A percentile compares a stretch with the other conserved stretches of the same genome.
phyloP scores from a whole-genome alignment of 768 basidiomycete genomes.

The Gymnopilus junonius region DNA sequence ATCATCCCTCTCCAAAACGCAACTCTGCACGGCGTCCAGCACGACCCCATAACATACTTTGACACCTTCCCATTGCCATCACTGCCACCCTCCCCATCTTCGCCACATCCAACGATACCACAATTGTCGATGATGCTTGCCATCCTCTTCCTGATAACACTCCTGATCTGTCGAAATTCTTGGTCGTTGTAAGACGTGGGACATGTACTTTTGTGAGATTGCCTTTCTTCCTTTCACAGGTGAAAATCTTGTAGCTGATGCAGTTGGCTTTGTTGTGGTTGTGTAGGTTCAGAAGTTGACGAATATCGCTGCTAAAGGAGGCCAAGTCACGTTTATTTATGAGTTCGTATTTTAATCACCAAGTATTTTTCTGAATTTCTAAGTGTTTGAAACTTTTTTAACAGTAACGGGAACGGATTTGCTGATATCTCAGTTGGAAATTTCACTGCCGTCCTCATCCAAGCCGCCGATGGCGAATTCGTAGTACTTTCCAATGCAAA shows the following conservation, averaged over 20 bases:
- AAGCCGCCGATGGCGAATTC: constrained; percentile 57
- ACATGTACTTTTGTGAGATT: constrained; percentile 55
- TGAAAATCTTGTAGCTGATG: not conserved
- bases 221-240: not conserved
- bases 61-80: constrained; percentile 49
- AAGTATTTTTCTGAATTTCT: not conserved
- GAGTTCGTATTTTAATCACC: constrained; percentile 41
- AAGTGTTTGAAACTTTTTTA: not conserved
- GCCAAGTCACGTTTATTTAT: constrained; percentile 52
- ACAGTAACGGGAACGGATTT: constrained; percentile 55
- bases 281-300: constrained; percentile 51
- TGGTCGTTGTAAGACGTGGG: constrained; percentile 63
- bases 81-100: constrained; percentile 55
- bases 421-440: constrained; percentile 45
- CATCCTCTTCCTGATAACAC: constrained; percentile 53
- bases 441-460: constrained; percentile 55
- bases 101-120: constrained; percentile 60
- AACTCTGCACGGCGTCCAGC: constrained; percentile 50
- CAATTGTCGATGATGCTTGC: constrained; percentile 62
- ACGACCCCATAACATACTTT: constrained; percentile 60
- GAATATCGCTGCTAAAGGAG: constrained; percentile 60
- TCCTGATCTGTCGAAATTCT: constrained; percentile 55
- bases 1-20: constrained; percentile 62
- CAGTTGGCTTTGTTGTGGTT: not conserved
- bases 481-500: constrained; percentile 36